Evolutionary conservation across 345 rosid genomes (phyloP).

Genomic region (Pugionium dolabratum): DNA sequence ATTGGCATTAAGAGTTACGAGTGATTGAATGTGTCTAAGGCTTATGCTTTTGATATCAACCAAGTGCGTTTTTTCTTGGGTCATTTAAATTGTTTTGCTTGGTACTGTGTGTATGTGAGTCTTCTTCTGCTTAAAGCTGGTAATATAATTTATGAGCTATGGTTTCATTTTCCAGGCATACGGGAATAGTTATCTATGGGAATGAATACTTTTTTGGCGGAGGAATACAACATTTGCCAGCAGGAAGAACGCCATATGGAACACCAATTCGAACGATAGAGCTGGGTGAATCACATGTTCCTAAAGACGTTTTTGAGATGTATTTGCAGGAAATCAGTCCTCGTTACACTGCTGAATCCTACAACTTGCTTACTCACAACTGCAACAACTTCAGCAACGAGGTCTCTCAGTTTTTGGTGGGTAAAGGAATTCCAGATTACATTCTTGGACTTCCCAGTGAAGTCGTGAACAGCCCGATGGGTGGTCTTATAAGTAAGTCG

Average conservation of each 20-base stretch:
- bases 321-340: conserved; percentile 83
- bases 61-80: not conserved
- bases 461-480: conserved; percentile 94
- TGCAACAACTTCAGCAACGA: conserved; percentile 95
- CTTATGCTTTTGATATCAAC: not conserved
- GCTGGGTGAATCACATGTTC: conserved; percentile 78
- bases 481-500: conserved; percentile 76
- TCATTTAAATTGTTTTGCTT: not conserved
- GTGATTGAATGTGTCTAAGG: not conserved
- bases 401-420: conserved; percentile 87
- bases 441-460: conserved; percentile 85
- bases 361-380: conserved; percentile 79
- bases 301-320: conserved; percentile 82
- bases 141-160: not conserved
- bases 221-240: conserved; percentile 72
- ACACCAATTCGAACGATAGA: conserved; percentile 65
- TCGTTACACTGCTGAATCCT: conserved; percentile 81
- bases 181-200: conserved; percentile 83
- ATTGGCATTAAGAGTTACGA: too few relatives aligned
- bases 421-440: conserved; percentile 76
- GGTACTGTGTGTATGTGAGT: not conserved
- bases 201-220: conserved; percentile 86
- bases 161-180: conserved; percentile 62
- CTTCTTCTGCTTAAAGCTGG: not conserved
- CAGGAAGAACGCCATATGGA: conserved; percentile 81